Evolutionary conservation across 257 asterid genomes (phyloP).

Genomic region (Striga asiatica): DNA sequence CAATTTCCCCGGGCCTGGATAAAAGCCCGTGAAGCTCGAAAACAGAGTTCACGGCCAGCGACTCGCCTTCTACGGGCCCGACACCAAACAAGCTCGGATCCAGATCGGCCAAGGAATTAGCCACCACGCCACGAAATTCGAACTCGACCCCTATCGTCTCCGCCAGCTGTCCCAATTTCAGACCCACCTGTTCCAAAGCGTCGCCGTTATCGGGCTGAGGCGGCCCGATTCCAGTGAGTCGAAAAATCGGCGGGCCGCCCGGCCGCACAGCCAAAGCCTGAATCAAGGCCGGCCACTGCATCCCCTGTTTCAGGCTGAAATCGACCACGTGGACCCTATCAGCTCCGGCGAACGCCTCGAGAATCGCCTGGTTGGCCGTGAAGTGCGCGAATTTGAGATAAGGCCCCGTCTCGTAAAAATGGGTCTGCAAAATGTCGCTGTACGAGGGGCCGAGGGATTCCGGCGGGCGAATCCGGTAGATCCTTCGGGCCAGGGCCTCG

Average conservation of each 20-base stretch:
- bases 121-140: slow-evolving; percentile 62
- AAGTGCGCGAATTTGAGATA: slow-evolving; percentile 74
- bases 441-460: slow-evolving; percentile 46
- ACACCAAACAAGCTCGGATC: slow-evolving; percentile 45
- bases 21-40: slow-evolving; percentile 69
- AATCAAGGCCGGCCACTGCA: slow-evolving; percentile 76
- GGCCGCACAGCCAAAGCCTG: slow-evolving; percentile 59
- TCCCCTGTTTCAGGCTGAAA: slow-evolving; percentile 59
- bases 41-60: slow-evolving; percentile 73
- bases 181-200: slow-evolving; percentile 65
- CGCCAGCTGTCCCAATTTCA: slow-evolving; percentile 71
- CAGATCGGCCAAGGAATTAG: slow-evolving; percentile 63
- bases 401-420: slow-evolving; percentile 71
- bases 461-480: slow-evolving; percentile 52
- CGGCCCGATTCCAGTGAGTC: slow-evolving; percentile 67
- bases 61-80: slow-evolving; percentile 32
- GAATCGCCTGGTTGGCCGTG: slow-evolving; percentile 75
- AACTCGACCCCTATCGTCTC: slow-evolving; percentile 57
- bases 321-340: slow-evolving; percentile 53
- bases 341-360: slow-evolving; percentile 50
- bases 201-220: slow-evolving; percentile 78
- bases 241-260: slow-evolving; percentile 58
- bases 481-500: slow-evolving; percentile 51
- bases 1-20: slow-evolving; percentile 39
- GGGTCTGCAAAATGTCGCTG: slow-evolving; percentile 59